Percentiles rank a stretch among this genome's conserved stretches.
phyloP scores from a whole-genome alignment of 192 early-diverging fungal species.

The Coemansia sp. region DNA sequence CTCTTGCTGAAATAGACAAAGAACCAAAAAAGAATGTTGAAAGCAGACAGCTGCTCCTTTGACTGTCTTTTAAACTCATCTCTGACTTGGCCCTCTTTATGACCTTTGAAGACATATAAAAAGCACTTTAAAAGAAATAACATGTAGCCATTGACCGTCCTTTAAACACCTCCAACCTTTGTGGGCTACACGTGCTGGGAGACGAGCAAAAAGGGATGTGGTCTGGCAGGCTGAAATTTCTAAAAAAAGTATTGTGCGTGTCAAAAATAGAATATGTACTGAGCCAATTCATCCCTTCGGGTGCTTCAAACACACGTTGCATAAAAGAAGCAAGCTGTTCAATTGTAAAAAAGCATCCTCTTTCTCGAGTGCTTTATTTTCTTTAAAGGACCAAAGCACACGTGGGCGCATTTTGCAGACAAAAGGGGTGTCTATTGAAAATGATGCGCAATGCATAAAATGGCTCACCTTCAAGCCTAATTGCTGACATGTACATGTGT shows the following conservation, averaged over 20 bases:
- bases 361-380: background rate
- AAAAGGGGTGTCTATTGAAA: background rate
- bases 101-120: background rate
- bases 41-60: background rate
- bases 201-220: background rate
- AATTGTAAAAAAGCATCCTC: background rate
- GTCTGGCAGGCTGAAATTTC: background rate
- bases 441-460: background rate
- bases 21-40: background rate
- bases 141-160: background rate
- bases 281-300: background rate
- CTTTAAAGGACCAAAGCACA: background rate
- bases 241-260: background rate
- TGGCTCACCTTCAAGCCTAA: background rate
- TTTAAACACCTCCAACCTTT: background rate
- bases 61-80: conserved; percentile 1
- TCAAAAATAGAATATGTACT: background rate
- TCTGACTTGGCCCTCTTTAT: background rate
- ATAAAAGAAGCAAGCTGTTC: background rate
- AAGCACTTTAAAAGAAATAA: background rate
- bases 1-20: conserved; percentile 6
- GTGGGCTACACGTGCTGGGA: background rate
- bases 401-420: background rate
- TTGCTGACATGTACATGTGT: background rate
- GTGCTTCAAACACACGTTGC: background rate